A percentile compares a stretch with the other conserved stretches of the same genome.
Conservation (phyloP, 192 early-diverging fungal species). For the Coemansia sp. region DNA sequence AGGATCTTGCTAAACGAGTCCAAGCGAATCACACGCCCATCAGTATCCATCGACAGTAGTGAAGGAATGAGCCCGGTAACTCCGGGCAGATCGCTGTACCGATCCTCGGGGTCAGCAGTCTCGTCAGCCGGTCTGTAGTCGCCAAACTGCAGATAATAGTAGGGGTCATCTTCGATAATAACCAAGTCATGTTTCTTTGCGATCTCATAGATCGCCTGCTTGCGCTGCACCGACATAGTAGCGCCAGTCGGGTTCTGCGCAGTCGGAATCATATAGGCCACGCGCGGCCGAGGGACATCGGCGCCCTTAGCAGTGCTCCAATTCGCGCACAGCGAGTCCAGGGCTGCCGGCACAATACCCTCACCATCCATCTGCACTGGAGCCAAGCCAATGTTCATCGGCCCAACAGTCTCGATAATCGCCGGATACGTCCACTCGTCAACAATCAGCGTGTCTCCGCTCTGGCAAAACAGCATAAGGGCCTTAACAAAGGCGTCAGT, state of each 20-base stretch:
- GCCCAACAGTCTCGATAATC: conserved; percentile 54
- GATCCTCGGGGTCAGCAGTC: conserved; percentile 12
- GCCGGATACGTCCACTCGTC: conserved; percentile 68
- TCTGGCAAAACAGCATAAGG: conserved; percentile 56
- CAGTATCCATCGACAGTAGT: conserved; percentile 86
- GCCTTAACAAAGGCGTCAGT: conserved; percentile 62
- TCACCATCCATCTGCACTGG: conserved; percentile 59
- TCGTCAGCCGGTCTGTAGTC: conserved; percentile 16
- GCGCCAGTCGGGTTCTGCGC: conserved; percentile 91
- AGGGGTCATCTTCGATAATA: conserved; percentile 95
- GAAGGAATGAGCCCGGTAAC: conserved; percentile 57
- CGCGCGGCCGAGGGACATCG: conserved; percentile 42
- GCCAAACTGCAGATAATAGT: conserved; percentile 84
- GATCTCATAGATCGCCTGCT: conserved; percentile 74
- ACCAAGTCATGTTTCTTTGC: conserved; percentile 74
- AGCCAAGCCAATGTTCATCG: conserved; percentile 53
- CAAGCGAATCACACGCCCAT: conserved; percentile 86
- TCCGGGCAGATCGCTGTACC: conserved; percentile 26
- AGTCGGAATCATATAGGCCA: conserved; percentile 78
- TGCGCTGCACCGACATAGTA: conserved; percentile 73
- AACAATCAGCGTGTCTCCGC: conserved; percentile 61
- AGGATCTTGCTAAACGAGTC: conserved; percentile 93
- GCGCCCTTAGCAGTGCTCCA: conserved; percentile 22
- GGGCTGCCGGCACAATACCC: conserved; percentile 62
- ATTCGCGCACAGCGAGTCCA: conserved; percentile 49